Evolutionary conservation across 2,329 filamentous ascomycete species (phyloP).

Genomic region (Plenodomus lindquistii): DNA sequence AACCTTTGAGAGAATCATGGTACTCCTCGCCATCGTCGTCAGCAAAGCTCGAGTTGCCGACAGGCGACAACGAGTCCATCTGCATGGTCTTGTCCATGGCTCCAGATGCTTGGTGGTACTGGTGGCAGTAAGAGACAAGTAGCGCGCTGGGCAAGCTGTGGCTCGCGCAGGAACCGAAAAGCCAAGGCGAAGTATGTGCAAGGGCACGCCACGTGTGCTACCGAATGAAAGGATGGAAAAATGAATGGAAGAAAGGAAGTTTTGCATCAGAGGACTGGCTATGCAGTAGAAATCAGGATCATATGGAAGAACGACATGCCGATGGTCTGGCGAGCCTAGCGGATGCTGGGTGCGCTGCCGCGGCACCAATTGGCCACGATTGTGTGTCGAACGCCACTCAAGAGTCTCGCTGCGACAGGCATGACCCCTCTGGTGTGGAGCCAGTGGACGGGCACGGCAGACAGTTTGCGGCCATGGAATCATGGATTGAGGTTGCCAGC

Average conservation of each 20-base stretch:
- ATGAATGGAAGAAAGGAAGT: background rate
- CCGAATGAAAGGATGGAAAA: background rate
- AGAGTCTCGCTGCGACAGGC: background rate
- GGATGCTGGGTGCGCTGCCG: background rate
- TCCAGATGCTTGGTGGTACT: constrained; percentile 13
- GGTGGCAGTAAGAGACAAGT: background rate
- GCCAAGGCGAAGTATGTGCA: constrained; percentile 5
- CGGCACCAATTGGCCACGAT: background rate
- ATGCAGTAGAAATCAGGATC: background rate
- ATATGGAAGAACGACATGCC: background rate
- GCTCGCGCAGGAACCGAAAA: constrained; percentile 2
- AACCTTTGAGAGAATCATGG: constrained; percentile 29
- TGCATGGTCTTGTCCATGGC: constrained; percentile 11
- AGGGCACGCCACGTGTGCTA: constrained; percentile 13
- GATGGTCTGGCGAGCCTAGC: background rate
- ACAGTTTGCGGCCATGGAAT: background rate
- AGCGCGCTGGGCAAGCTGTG: constrained; percentile 11
- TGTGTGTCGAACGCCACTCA: background rate
- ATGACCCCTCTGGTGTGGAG: background rate
- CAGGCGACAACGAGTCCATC: constrained; percentile 6
- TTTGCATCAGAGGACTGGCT: background rate
- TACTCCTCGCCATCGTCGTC: constrained; percentile 31
- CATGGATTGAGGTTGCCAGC: background rate
- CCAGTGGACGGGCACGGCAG: background rate
- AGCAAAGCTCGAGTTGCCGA: constrained; percentile 11